Evolutionary conservation across 768 basidiomycete species (phyloP).

Genomic region (Suillus plorans): DNA sequence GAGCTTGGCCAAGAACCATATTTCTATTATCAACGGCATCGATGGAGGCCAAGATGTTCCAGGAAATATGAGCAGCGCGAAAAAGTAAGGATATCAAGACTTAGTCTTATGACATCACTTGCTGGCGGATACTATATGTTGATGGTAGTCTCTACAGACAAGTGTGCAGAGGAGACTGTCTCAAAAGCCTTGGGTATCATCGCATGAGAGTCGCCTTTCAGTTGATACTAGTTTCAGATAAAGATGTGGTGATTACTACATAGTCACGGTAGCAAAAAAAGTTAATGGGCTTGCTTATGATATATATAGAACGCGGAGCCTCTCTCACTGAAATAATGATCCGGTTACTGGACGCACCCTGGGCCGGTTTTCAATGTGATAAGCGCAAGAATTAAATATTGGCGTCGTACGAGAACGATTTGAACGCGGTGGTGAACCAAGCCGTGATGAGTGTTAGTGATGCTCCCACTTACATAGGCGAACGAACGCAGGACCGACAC

Average conservation of each 20-base stretch:
- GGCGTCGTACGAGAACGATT: not conserved
- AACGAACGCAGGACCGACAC: not conserved
- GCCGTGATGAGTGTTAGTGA: not conserved
- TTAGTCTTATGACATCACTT: constrained; percentile 27
- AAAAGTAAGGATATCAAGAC: constrained; percentile 31
- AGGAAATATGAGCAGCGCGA: not conserved
- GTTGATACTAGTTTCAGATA: too few species aligned
- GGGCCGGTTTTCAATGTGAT: too few species aligned
- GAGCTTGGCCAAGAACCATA: not conserved
- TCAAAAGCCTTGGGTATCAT: not conserved
- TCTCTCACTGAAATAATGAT: not conserved
- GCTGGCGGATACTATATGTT: constrained; percentile 22
- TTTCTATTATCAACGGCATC: not conserved
- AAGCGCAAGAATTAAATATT: not conserved
- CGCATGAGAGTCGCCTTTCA: not conserved
- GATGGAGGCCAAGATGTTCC: not conserved
- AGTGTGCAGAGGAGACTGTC: constrained; percentile 2
- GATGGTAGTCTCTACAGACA: constrained; percentile 10
- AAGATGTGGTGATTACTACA: too few species aligned
- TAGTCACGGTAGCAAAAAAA: too few species aligned
- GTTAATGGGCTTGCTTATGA: too few species aligned
- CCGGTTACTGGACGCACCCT: too few species aligned
- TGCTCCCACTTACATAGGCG: not conserved
- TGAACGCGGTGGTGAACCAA: not conserved
- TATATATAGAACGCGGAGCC: too few species aligned